Evolutionary conservation across 208 protist species (phyloP).

Genomic region (Leishmania tarentolae): DNA sequence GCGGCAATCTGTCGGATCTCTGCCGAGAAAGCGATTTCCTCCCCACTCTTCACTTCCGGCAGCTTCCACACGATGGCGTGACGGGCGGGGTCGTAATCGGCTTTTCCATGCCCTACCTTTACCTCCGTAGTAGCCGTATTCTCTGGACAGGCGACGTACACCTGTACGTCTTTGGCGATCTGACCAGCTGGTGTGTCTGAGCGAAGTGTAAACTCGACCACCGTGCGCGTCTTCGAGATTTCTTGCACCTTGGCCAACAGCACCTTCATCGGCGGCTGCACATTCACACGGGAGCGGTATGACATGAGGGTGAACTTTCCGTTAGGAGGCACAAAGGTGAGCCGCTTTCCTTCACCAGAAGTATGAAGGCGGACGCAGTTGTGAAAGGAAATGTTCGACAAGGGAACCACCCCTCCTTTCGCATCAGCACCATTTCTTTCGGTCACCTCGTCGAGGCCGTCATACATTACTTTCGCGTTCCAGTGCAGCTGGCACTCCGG

Average conservation of each 20-base stretch:
- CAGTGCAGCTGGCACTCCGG: constrained; percentile 98
- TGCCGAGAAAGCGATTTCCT: constrained; percentile 83
- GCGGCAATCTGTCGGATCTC: constrained; percentile 92
- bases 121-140: constrained; percentile 93
- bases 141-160: constrained; percentile 92
- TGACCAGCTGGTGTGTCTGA: constrained; percentile 46
- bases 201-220: constrained; percentile 84
- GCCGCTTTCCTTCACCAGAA: constrained; percentile 80
- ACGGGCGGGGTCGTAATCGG: constrained; percentile 88
- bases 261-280: constrained; percentile 95
- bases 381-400: constrained; percentile 98
- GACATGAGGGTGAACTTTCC: constrained; percentile 98
- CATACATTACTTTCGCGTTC: constrained; percentile 72
- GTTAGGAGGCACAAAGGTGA: constrained; percentile 94
- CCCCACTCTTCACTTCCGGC: constrained; percentile 71
- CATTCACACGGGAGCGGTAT: constrained; percentile 94
- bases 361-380: constrained; percentile 96
- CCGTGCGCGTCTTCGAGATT: constrained; percentile 90
- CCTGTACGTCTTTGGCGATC: constrained; percentile 52
- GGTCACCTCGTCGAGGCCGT: constrained; percentile 6
- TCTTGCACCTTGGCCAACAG: constrained; percentile 90
- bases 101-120: constrained; percentile 83
- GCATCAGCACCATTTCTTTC: constrained; percentile 2
- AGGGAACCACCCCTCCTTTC: constrained; percentile 45
- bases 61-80: constrained; percentile 95